A percentile compares a stretch with the other conserved stretches of the same genome.
Conservation (phyloP, 1,139 yeast genomes). For the Yamadazyma triangularis region DNA sequence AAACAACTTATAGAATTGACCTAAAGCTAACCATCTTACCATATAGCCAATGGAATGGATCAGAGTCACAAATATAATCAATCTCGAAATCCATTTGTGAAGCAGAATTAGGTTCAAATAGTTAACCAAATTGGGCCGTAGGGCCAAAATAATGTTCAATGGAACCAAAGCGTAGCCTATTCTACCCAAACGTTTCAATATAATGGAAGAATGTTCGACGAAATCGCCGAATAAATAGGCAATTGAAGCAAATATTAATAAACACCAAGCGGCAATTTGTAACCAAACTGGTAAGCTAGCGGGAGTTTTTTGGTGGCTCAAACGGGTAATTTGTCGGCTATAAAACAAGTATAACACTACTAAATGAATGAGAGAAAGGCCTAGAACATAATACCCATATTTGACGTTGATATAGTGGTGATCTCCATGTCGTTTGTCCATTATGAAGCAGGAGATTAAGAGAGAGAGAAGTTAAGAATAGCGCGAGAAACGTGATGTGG, state of each 20-base stretch:
- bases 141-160: constrained; percentile 52
- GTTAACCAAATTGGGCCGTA: constrained; percentile 47
- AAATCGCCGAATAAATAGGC: constrained; percentile 19
- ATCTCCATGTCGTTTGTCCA: constrained; percentile 23
- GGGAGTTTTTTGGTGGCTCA: background rate
- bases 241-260: constrained; percentile 17
- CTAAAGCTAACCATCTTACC: constrained; percentile 39
- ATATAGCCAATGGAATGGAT: constrained; percentile 59
- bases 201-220: constrained; percentile 17
- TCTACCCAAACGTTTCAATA: constrained; percentile 49
- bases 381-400: constrained; percentile 45
- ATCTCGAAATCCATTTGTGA: constrained; percentile 81
- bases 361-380: constrained; percentile 27
- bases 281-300: constrained; percentile 2
- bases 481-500: no score
- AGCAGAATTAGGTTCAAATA: constrained; percentile 55
- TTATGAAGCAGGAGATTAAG: background rate
- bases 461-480: background rate
- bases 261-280: constrained; percentile 27
- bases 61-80: constrained; percentile 47
- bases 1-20: constrained; percentile 35
- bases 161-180: constrained; percentile 65
- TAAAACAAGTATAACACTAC: constrained; percentile 7
- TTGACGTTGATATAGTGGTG: constrained; percentile 35
- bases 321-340: constrained; percentile 1